A percentile compares a stretch with the other conserved stretches of the same genome.
phyloP scores from a whole-genome alignment of 441 rosid species.

The Erodium moschatum region DNA sequence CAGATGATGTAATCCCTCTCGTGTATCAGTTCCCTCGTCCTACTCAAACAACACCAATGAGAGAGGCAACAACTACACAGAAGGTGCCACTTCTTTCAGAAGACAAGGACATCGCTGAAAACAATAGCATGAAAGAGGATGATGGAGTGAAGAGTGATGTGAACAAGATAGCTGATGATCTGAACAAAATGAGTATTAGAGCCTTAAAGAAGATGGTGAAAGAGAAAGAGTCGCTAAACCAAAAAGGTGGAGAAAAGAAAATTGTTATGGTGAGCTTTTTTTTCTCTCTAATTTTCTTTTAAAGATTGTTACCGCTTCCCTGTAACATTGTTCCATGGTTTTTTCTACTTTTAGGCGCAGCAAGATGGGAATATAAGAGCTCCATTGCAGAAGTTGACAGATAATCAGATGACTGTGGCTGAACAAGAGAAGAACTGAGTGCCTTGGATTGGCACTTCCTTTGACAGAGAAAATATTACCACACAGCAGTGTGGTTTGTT shows the following conservation, averaged over 20 bases:
- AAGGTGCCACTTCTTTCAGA: constrained; percentile 11
- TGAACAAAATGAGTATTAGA: neutral
- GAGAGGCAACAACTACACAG: constrained; percentile 18
- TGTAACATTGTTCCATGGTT: neutral
- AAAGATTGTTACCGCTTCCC: neutral
- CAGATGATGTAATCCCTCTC: constrained; percentile 26
- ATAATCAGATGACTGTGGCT: constrained; percentile 23
- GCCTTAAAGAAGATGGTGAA: neutral
- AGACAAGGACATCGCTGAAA: constrained; percentile 32
- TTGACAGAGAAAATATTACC: neutral
- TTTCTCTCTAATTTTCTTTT: neutral
- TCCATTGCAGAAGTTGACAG: constrained; percentile 32
- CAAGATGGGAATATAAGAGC: constrained; percentile 23
- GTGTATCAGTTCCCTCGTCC: constrained; percentile 36
- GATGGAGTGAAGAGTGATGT: constrained; percentile 9
- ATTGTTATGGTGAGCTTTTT: constrained; percentile 5
- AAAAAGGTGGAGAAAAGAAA: constrained; percentile 15
- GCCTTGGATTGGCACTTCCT: neutral
- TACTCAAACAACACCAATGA: constrained; percentile 21
- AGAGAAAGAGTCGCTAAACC: neutral
- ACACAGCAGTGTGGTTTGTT: neutral
- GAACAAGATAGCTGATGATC: constrained; percentile 22
- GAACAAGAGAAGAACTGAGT: constrained; percentile 20
- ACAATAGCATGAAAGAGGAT: constrained; percentile 20
- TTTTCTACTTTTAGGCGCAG: neutral